phyloP scores from a whole-genome alignment of 2,329 filamentous ascomycete genomes.

The Cordyceps militaris region DNA sequence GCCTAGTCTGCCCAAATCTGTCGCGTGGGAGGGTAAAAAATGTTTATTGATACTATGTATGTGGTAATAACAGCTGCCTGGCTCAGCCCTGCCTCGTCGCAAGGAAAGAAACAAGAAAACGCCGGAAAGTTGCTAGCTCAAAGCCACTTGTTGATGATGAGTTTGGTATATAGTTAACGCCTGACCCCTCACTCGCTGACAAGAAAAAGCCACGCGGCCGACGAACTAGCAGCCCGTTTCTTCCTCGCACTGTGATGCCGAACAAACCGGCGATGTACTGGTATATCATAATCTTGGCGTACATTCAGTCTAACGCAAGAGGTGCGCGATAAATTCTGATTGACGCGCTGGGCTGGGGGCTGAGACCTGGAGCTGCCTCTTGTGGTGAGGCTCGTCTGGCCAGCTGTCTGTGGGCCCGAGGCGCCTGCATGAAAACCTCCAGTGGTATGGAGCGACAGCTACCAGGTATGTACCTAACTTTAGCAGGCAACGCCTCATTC shows the following conservation, averaged over 20 bases:
- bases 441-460: too few relatives aligned
- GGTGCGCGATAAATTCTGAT: conserved; percentile 7
- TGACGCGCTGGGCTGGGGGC: background rate
- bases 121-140: background rate
- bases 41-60: background rate
- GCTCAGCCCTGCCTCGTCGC: background rate
- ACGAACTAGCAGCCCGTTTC: background rate
- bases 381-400: background rate
- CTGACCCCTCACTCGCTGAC: background rate
- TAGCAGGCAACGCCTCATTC: too few relatives aligned
- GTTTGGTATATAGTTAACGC: background rate
- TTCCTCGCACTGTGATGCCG: conserved; percentile 8
- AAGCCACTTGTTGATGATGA: background rate
- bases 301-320: background rate
- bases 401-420: background rate
- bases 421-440: background rate
- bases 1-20: background rate
- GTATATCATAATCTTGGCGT: background rate
- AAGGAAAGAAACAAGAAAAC: background rate
- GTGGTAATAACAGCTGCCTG: background rate
- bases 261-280: background rate
- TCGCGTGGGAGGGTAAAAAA: background rate
- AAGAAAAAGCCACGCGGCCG: background rate
- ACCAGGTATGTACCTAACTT: too few relatives aligned
- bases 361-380: background rate